phyloP scores from a whole-genome alignment of 1,139 yeast species.

The Yamadazyma spencermartinsiae region DNA sequence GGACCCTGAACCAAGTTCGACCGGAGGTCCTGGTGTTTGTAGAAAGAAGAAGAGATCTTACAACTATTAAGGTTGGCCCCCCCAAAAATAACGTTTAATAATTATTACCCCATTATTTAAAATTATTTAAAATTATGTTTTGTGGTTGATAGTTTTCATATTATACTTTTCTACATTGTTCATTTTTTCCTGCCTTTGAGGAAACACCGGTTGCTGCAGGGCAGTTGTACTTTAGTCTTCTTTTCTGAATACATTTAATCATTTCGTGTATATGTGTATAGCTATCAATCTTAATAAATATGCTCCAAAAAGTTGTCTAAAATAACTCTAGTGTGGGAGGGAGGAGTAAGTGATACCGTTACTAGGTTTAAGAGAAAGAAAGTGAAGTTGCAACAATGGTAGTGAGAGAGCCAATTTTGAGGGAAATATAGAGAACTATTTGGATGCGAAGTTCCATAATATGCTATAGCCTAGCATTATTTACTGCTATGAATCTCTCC shows the following conservation, averaged over 20 bases:
- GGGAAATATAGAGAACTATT: too few species aligned
- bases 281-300: constrained; percentile 3
- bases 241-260: neutral
- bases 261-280: constrained; percentile 11
- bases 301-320: neutral
- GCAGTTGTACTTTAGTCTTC: constrained; percentile 6
- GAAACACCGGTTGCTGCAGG: constrained; percentile 9
- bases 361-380: too few species aligned
- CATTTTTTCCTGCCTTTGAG: constrained; percentile 5
- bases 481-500: too few species aligned
- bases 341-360: too few species aligned
- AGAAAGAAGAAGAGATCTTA: constrained; percentile 22
- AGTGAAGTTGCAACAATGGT: too few species aligned
- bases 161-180: constrained; percentile 6
- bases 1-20: constrained; percentile 18
- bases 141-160: constrained; percentile 9
- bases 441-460: too few species aligned
- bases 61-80: constrained; percentile 12
- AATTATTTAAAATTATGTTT: constrained; percentile 6
- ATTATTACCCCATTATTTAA: constrained; percentile 15
- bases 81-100: constrained; percentile 3
- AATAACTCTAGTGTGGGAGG: too few species aligned
- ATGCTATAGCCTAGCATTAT: too few species aligned
- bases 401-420: too few species aligned
- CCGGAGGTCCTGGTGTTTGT: constrained; percentile 14